Base-by-base conservation (phyloP, 1,284 basidiomycete species). In the Ceraceosorus guamensis region DNA sequence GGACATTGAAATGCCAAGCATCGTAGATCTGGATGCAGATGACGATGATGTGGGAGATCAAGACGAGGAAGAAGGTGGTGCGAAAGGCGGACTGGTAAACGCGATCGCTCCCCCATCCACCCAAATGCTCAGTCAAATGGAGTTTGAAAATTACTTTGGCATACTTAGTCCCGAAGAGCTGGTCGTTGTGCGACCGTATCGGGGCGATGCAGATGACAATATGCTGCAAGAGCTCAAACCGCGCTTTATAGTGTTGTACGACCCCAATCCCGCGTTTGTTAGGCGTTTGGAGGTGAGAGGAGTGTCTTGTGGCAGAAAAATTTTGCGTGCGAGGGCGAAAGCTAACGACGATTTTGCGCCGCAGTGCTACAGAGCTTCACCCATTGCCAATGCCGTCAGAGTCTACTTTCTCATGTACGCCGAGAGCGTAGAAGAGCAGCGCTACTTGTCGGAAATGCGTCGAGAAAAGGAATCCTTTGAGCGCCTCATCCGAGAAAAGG, bases 401-500 rank as follows among this genome's bases (percentile, higher is more conserved):
- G 87, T 96, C 3, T 99, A 98, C 76, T 92, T 97, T 75, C 86
- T 97, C 84, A 81, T 91, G 16, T 97, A 97, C 77, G 83, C 85
- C 50, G 85, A 89, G 67, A 93, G 89, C 48, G 89, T 88, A 62
- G 95, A 99, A 75, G 93, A 98, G 71, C 91, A 95, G 76, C 87
- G 89, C 69, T 98, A 95, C 76, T 82, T 99, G 30, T 87, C 88
- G 37, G 87, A 86, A 1, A 83, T 96, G 50, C 80, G 91, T 48
- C 83, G 86, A 60, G 93, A 99, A 78, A 96, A 96, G 74, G 89
- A 96, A 57, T 85, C 91, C 0, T 98, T 98, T 73, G 89, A 96
- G 77, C 82, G 86, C 56, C 79, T 99, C 31, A 97, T 99, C 74
- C 87, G 86, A 65, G 92, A 97, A 77, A 84, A 89, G 53, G 88